These are phyloP conservation scores for Zanthoxylum bungeanum DNA, from an alignment of 345 rosid species.

Conservation along the genomic window DNA sequence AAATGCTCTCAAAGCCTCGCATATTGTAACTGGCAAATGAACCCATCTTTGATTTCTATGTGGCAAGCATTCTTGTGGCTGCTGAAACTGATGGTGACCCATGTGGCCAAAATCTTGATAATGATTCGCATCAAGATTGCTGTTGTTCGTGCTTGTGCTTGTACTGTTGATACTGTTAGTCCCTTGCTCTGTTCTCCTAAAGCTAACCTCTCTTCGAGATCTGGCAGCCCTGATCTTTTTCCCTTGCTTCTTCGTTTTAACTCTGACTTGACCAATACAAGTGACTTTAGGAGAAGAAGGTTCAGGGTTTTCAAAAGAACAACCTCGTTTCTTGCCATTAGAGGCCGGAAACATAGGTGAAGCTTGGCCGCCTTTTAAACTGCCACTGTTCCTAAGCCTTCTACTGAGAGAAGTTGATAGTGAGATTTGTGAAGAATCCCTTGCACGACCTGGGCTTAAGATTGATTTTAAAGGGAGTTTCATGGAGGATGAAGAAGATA, in stretches of 20 bases:
- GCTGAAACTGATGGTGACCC: constrained; percentile 15
- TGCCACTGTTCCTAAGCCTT: constrained; percentile 63
- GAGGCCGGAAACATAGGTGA: constrained; percentile 83
- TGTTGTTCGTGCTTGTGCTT: not conserved
- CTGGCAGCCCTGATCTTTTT: constrained; percentile 67
- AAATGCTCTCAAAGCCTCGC: constrained; percentile 76
- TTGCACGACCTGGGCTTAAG: constrained; percentile 63
- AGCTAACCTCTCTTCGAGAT: constrained; percentile 69
- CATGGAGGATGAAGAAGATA: constrained; percentile 89
- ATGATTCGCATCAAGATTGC: constrained; percentile 15
- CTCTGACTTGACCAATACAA: constrained; percentile 96
- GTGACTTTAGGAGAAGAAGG: constrained; percentile 97
- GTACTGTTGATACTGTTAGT: not conserved
- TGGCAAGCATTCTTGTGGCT: constrained; percentile 37
- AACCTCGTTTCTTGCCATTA: constrained; percentile 53
- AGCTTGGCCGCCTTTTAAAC: constrained; percentile 72
- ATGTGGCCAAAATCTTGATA: constrained; percentile 15
- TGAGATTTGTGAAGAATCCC: constrained; percentile 68
- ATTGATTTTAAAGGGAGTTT: constrained; percentile 74
- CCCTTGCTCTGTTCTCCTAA: constrained; percentile 47
- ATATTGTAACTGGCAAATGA: constrained; percentile 74
- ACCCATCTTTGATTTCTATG: constrained; percentile 78
- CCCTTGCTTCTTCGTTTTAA: constrained; percentile 89
- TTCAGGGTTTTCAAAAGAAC: constrained; percentile 71
- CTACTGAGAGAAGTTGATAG: constrained; percentile 81